Evolutionary conservation across 1,284 basidiomycete species (phyloP), one percentile per base, ranked within the genome.

Genomic region (Malassezia sympodialis): DNA sequence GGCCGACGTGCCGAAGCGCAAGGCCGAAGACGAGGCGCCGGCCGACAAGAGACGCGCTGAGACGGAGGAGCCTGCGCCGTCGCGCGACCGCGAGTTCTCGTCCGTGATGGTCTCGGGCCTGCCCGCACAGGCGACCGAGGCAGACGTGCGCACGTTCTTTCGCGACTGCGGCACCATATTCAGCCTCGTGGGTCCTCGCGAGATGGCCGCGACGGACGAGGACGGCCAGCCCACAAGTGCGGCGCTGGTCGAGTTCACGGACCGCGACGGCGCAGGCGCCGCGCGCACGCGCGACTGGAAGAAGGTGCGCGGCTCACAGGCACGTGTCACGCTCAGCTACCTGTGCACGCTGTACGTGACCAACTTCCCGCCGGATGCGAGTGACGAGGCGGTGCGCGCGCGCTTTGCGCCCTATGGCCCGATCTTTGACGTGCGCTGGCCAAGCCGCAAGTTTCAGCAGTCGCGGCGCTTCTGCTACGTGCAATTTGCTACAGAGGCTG

Each of bases 401-500:
- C 73, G 91, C 7, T 96, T 98, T 71, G 80, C 49, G 0, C 61
- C 90, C 85, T 91, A 86, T 76, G 94, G 94, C 1, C 81, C 80
- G 5, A 82, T 99, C 48, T 88, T 98, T 57, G 90, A 94, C 62
- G 87, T 91, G 12, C 85, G 94, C 17, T 98, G 93, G 94, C 94
- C 94, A 6, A 94, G 90, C 77, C 91, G 91, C 73, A 91, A 93
- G 72, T 93, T 89, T 78, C 90, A 89, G 73, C 82, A 79, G 51
- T 85, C 85, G 1, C 80, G 94, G 24, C 81, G 94, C 12, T 98
- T 99, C 76, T 93, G 88, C 72, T 99, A 98, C 72, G 80, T 99
- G 2, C 91, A 96, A 62, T 96, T 82, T 73, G 85, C 84, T 0
- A 83, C 83, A 21, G 86, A 88, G 0, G 73, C 78, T 10, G 80